Evolutionary conservation across 2,329 filamentous ascomycete genomes (phyloP).

Genomic region (Cytospora leucostoma): DNA sequence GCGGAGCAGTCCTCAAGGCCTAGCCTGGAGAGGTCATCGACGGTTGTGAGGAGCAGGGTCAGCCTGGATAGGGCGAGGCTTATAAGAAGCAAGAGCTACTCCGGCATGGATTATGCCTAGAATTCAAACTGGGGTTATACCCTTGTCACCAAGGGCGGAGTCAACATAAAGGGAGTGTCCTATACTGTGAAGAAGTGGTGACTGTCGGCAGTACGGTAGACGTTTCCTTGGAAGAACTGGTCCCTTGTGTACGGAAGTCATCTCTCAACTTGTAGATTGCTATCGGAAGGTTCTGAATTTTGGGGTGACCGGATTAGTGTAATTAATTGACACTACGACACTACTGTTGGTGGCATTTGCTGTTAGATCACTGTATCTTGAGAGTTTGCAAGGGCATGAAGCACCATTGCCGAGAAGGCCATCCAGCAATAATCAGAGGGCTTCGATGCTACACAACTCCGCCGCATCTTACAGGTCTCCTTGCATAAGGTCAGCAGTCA

Average conservation of each 20-base stretch:
- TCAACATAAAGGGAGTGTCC: not conserved
- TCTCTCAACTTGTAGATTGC: not conserved
- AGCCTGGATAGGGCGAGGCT: constrained; percentile 49
- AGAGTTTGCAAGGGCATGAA: too few relatives aligned
- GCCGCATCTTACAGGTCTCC: too few relatives aligned
- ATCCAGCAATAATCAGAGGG: too few relatives aligned
- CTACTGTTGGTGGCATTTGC: not conserved
- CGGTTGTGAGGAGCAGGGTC: constrained; percentile 32
- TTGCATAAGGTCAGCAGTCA: too few relatives aligned
- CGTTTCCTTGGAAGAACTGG: not conserved
- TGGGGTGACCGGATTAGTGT: not conserved
- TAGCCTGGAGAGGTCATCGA: constrained; percentile 45
- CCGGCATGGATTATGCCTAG: constrained; percentile 49
- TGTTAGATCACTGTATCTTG: not conserved
- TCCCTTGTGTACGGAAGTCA: not conserved
- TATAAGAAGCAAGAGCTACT: constrained; percentile 53
- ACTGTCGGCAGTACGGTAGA: not conserved
- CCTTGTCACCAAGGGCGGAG: not conserved
- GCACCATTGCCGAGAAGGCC: too few relatives aligned
- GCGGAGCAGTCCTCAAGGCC: constrained; percentile 40
- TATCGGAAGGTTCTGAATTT: not conserved
- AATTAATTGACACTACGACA: not conserved
- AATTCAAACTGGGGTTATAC: not conserved
- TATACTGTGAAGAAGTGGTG: not conserved
- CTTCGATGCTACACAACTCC: too few relatives aligned